Evolutionary conservation across 2,329 filamentous ascomycete species (phyloP).

Genomic region (Penicillium nordicum): DNA sequence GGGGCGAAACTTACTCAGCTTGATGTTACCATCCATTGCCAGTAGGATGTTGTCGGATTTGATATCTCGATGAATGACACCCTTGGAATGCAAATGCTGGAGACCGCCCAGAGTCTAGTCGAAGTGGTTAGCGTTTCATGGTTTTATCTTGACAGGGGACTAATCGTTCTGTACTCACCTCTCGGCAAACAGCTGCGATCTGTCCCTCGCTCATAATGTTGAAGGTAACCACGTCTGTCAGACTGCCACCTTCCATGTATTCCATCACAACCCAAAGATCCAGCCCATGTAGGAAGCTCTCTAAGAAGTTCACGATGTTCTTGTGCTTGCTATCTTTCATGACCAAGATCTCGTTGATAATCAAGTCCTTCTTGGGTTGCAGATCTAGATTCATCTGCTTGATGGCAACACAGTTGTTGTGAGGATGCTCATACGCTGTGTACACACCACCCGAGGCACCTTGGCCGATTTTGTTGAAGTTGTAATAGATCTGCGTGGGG

Average conservation of each 20-base stretch:
- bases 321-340: conserved; percentile 99
- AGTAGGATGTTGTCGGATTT: conserved; percentile 98
- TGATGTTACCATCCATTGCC: conserved; percentile 92
- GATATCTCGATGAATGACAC: conserved; percentile 97
- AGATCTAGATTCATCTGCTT: conserved; percentile 99
- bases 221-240: conserved; percentile 97
- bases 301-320: conserved; percentile 99
- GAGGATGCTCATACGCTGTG: conserved; percentile 79
- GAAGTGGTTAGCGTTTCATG: conserved; percentile 17
- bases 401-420: conserved; percentile 88
- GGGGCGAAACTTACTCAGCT: conserved; percentile 68
- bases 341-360: conserved; percentile 98
- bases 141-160: neutral
- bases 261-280: conserved; percentile 99
- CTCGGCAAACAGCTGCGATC: conserved; percentile 91
- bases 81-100: conserved; percentile 94
- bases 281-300: conserved; percentile 84
- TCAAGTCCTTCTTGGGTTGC: conserved; percentile 97
- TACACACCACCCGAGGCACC: conserved; percentile 95
- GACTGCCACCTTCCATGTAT: conserved; percentile 96
- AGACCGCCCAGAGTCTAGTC: conserved; percentile 74
- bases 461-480: conserved; percentile 92
- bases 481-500: conserved; percentile 80
- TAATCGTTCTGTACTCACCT: conserved; percentile 49
- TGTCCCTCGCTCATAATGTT: conserved; percentile 99